Evolutionary conservation across 1,284 basidiomycete genomes (phyloP).

Genomic region (Rhodotorula sp.): DNA sequence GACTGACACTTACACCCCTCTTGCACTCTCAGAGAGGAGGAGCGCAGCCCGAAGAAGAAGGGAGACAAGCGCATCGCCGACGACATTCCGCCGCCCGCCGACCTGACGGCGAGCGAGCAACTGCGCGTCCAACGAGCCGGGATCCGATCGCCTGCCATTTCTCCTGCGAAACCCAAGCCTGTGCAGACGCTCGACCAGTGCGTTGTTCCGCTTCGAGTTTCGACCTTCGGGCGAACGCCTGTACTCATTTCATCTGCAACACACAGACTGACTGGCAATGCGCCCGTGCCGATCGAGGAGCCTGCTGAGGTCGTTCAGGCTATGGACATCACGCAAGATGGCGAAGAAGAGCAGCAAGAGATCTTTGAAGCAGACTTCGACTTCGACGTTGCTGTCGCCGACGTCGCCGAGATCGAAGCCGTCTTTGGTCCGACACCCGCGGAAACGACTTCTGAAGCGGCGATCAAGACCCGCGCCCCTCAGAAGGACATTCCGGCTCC

Average conservation of each 20-base stretch:
- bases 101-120: constrained; percentile 2
- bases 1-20: neutral
- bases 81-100: constrained; percentile 14
- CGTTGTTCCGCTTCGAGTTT: neutral
- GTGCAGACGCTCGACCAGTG: neutral
- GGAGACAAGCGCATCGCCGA: constrained; percentile 16
- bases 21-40: neutral
- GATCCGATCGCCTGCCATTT: neutral
- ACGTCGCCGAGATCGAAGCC: neutral
- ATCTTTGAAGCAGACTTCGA: neutral
- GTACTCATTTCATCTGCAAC: neutral
- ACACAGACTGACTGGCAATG: neutral
- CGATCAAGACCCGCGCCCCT: neutral
- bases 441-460: neutral
- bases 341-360: neutral
- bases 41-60: neutral
- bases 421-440: neutral
- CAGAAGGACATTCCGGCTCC: too few relatives aligned
- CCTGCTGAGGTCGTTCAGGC: neutral
- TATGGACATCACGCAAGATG: neutral
- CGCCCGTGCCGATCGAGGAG: neutral
- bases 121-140: neutral
- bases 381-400: neutral
- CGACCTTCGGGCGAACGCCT: neutral
- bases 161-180: neutral